A percentile compares a stretch with the other conserved stretches of the same genome.
Evolutionary conservation across 129 eudicot species (phyloP).

Genomic region (Cynara cardunculus): DNA sequence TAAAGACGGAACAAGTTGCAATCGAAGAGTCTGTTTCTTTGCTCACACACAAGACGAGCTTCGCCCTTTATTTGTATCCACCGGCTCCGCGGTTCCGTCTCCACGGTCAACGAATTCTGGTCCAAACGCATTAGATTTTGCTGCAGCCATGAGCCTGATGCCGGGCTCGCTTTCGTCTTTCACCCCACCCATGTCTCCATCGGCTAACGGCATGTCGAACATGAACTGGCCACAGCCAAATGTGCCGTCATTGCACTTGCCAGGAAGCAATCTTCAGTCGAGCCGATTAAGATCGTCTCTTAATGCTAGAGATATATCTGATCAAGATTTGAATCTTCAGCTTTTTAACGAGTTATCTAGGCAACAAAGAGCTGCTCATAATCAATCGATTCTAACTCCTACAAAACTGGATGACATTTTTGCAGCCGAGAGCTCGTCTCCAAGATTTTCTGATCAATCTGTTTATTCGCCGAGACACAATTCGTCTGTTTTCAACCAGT

Average conservation of each 20-base stretch:
- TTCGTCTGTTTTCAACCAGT: conserved; percentile 52
- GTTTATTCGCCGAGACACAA: conserved; percentile 71
- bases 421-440: conserved; percentile 59
- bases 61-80: conserved; percentile 67
- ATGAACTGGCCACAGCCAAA: conserved; percentile 58
- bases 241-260: conserved; percentile 67
- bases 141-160: conserved; percentile 68
- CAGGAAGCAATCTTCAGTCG: conserved; percentile 68
- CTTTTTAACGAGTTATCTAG: conserved; percentile 51
- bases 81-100: conserved; percentile 77
- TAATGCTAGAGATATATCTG: conserved; percentile 64
- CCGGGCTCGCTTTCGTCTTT: conserved; percentile 61
- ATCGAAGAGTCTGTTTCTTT: conserved; percentile 75
- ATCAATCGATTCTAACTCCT: conserved; percentile 48
- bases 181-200: conserved; percentile 80
- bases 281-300: conserved; percentile 79
- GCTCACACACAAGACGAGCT: conserved; percentile 80
- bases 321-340: conserved; percentile 46
- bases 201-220: conserved; percentile 43
- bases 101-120: conserved; percentile 54
- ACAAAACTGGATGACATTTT: conserved; percentile 69
- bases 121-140: conserved; percentile 56
- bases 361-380: conserved; percentile 41
- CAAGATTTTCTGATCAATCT: conserved; percentile 53
- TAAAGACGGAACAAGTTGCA: conserved; percentile 65